Percentiles rank a stretch among this genome's conserved stretches.
Conservation (phyloP, 192 early-diverging fungal genomes). For the Gonapodya prolifera region DNA sequence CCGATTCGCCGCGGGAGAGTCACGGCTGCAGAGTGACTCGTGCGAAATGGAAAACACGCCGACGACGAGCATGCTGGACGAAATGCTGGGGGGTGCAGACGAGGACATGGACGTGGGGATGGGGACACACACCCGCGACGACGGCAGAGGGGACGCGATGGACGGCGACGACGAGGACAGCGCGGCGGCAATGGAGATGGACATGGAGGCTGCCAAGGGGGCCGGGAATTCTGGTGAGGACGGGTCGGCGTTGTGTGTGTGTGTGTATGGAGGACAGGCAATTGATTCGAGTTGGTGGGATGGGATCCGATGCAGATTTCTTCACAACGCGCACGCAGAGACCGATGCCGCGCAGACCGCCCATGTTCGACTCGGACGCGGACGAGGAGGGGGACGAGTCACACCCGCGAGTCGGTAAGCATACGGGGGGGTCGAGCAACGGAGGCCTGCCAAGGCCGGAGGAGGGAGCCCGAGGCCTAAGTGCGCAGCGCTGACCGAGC, state of each 20-base stretch:
- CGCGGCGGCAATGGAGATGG: background rate
- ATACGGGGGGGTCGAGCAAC: too few relatives aligned
- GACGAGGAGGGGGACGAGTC: too few relatives aligned
- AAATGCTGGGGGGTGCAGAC: background rate
- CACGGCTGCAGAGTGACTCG: too few relatives aligned
- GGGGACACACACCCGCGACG: background rate
- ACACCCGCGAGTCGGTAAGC: too few relatives aligned
- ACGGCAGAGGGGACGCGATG: background rate
- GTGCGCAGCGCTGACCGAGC: background rate
- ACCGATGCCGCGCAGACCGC: background rate
- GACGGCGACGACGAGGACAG: background rate
- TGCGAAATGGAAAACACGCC: background rate
- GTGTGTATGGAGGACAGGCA: background rate
- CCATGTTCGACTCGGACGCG: background rate
- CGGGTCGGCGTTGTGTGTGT: background rate
- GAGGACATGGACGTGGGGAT: background rate
- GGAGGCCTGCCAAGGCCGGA: background rate
- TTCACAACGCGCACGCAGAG: background rate
- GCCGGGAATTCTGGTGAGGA: background rate
- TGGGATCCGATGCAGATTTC: background rate
- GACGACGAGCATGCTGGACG: background rate
- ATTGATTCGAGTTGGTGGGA: too few relatives aligned
- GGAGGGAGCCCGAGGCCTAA: background rate
- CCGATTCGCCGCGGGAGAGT: too few relatives aligned
- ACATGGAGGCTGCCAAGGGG: background rate